phyloP scores from a whole-genome alignment of 257 asterid genomes.

The Thymus quinquecostatus region DNA sequence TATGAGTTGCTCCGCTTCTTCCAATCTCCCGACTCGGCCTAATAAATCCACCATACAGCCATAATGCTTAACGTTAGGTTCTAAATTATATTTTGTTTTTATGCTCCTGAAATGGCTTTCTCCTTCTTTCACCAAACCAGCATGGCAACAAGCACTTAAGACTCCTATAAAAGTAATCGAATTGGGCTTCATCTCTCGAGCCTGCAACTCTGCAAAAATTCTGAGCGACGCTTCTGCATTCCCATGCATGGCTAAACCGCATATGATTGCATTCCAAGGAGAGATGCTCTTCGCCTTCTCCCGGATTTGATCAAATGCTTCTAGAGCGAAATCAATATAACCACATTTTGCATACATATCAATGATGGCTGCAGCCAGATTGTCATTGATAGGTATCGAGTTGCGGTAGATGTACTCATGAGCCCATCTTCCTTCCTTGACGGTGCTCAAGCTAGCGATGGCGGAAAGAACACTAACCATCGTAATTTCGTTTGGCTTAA shows the following conservation, averaged over 20 bases:
- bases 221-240: conserved; percentile 63
- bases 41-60: conserved; percentile 96
- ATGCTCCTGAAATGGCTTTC: conserved; percentile 70
- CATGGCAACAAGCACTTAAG: conserved; percentile 88
- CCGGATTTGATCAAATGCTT: conserved; percentile 54
- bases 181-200: conserved; percentile 49
- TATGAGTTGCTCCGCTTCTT: conserved; percentile 76
- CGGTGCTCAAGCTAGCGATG: conserved; percentile 62
- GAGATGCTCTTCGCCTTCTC: conserved; percentile 58
- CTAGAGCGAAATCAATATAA: conserved; percentile 59
- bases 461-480: conserved; percentile 89
- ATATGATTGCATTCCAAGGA: conserved; percentile 93
- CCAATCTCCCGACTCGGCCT: conserved; percentile 77
- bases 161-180: conserved; percentile 84
- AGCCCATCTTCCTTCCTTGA: conserved; percentile 76
- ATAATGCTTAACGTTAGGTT: conserved; percentile 83
- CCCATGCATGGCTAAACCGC: conserved; percentile 94
- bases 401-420: conserved; percentile 59
- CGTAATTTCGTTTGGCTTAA: conserved; percentile 81
- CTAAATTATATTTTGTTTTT: conserved; percentile 50
- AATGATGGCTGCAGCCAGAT: conserved; percentile 76
- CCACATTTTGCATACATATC: conserved; percentile 98
- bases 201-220: conserved; percentile 65
- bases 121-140: conserved; percentile 85
- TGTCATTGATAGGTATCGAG: conserved; percentile 66